Percentiles rank a stretch among this genome's conserved stretches.
phyloP scores from a whole-genome alignment of 768 basidiomycete species.

The Strobilomyces dryophilus region DNA sequence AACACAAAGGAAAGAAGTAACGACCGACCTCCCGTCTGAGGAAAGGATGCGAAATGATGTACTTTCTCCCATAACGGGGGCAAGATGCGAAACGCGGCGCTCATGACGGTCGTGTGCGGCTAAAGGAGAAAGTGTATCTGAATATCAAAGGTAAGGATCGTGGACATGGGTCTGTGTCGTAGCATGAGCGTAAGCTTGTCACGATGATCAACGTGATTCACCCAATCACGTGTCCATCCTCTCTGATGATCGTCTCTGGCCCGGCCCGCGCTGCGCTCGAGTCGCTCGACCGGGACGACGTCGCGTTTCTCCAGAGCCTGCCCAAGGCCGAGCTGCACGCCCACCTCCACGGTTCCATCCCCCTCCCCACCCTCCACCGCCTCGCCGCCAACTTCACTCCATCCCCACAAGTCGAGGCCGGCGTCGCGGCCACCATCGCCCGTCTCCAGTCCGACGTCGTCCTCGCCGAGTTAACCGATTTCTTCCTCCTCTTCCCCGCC shows the following conservation, averaged over 20 bases:
- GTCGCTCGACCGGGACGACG: conserved; percentile 47
- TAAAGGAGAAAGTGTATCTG: no score
- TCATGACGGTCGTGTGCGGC: conserved; percentile 25
- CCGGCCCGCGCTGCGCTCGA: conserved; percentile 46
- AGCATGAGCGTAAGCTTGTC: no score
- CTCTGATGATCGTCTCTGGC: conserved; percentile 19
- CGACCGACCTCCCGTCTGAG: conserved; percentile 81
- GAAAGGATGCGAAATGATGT: conserved; percentile 87
- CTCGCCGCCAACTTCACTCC: conserved; percentile 46
- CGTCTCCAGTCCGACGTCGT: conserved; percentile 36
- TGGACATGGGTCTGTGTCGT: no score
- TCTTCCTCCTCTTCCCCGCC: conserved; percentile 71
- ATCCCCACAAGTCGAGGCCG: conserved; percentile 24
- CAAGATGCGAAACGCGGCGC: conserved; percentile 61
- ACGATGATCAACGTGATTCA: no score
- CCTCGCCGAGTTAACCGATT: conserved; percentile 60
- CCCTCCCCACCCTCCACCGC: conserved; percentile 55
- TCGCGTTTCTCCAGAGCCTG: conserved; percentile 55
- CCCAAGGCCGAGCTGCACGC: conserved; percentile 87
- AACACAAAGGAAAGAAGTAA: not conserved
- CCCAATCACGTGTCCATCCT: conserved; percentile 1
- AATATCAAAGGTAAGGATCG: no score
- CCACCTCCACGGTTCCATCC: conserved; percentile 83
- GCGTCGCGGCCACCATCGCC: conserved; percentile 43
- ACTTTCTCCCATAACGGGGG: conserved; percentile 84